Base-by-base conservation (phyloP, 352 stramenopile species). In the Phytophthora podocarpi region DNA sequence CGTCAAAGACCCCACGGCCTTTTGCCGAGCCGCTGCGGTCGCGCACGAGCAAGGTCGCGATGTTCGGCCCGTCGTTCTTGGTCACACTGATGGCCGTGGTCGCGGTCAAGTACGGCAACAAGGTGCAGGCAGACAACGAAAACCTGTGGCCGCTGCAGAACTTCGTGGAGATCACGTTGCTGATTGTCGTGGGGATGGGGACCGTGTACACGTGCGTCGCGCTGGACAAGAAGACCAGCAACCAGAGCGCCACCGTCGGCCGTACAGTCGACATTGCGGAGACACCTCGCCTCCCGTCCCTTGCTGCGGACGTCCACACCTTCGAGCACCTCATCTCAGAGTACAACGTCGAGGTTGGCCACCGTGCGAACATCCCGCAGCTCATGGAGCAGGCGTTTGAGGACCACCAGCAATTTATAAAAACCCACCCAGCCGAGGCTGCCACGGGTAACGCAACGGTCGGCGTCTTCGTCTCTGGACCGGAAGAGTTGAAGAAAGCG, bases 61-160 rank as follows among this genome's bases (percentile, higher is more conserved):
- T 76, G 34, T 80, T 72, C 45, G 27, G n/a, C 4, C 35, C 54
- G 3, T 16, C 51, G 11, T 70, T 75, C 36, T 50, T 82, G 2
- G 0, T 67, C 0, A 58, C 57, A 0, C 18, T 78, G 18, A 21
- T 82, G 12, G 8, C 77, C 10, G 66, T 58, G 60, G 39, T 67
- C 15, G 16, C 78, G 5, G 64, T 82, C 43, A 63, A 63, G 18
- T 57, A 64, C 31, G 55, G 58, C 12, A 70, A 8, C 26, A 67
- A 70, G 34, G 66, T 71, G 21, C 52, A 79, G 45, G 61, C 31
- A 4, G 16, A 53, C n/a, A 31, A 70, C 55, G 16, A 41, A 3
- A 61, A 61, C 8, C 74, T 74, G 10, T 83, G 76, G 74, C 74
- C 74, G 2, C 64, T 86, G n/a, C 67, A 83, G 62, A 69, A 71